Evolutionary conservation across 805 yeast genomes (phyloP).

Genomic region (Kurtzmaniella cleridarum): DNA sequence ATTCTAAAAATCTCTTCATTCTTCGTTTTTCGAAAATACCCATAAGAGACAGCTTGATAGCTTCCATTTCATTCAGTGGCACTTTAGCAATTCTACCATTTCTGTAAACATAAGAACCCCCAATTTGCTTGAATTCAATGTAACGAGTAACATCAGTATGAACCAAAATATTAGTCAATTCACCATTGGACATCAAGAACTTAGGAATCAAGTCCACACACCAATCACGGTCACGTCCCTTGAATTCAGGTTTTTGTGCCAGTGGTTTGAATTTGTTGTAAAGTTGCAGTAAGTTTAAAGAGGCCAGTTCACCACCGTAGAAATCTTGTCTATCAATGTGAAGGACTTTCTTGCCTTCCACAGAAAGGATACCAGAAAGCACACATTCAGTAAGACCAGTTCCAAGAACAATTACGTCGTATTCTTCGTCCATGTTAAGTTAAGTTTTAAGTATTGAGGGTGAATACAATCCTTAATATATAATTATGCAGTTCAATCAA

Average conservation of each 20-base stretch:
- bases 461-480: not conserved
- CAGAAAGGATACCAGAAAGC: slow-evolving; percentile 86
- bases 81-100: slow-evolving; percentile 90
- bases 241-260: slow-evolving; percentile 60
- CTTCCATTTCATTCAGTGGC: slow-evolving; percentile 88
- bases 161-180: slow-evolving; percentile 87
- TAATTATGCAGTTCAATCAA: too few relatives aligned
- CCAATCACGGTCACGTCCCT: slow-evolving; percentile 96
- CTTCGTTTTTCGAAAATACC: slow-evolving; percentile 95
- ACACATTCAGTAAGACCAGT: slow-evolving; percentile 96
- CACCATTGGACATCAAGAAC: slow-evolving; percentile 96
- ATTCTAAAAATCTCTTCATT: slow-evolving; percentile 88
- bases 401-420: slow-evolving; percentile 95
- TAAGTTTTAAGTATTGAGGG: not conserved
- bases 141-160: slow-evolving; percentile 96
- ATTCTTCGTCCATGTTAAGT: slow-evolving; percentile 78
- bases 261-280: slow-evolving; percentile 83
- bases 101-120: slow-evolving; percentile 92
- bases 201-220: slow-evolving; percentile 96
- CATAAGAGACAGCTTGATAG: slow-evolving; percentile 85
- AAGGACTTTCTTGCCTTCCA: slow-evolving; percentile 96
- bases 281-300: slow-evolving; percentile 62
- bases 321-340: slow-evolving; percentile 96
- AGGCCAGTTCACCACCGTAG: slow-evolving; percentile 92
- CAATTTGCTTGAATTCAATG: slow-evolving; percentile 91